Conservation (phyloP, 2,329 filamentous ascomycete genomes). For the Fusarium nurragi region DNA sequence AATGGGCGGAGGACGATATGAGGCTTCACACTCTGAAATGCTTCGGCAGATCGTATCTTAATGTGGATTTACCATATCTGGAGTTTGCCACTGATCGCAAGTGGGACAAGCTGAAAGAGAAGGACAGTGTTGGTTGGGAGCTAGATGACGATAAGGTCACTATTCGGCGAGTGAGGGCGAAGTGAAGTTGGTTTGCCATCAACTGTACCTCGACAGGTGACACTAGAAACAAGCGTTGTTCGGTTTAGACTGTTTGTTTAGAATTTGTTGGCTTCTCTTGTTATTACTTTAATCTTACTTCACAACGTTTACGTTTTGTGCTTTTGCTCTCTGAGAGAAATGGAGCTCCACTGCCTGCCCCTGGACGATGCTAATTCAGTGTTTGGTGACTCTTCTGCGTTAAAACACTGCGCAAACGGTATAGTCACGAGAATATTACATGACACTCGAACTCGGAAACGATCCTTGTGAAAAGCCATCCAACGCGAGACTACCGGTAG, state of each 20-base stretch:
- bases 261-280: constrained; percentile 1
- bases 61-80: constrained; percentile 73
- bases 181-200: constrained; percentile 41
- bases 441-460: neutral
- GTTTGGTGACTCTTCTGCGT: neutral
- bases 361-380: neutral
- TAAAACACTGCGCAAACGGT: neutral
- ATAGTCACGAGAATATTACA: neutral
- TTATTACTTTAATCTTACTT: neutral
- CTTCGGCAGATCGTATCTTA: constrained; percentile 82
- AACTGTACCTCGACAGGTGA: constrained; percentile 11
- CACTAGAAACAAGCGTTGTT: constrained; percentile 10
- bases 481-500: too few species aligned
- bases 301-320: constrained; percentile 1
- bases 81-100: constrained; percentile 72
- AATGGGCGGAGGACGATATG: constrained; percentile 80
- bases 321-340: neutral
- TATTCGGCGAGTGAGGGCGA: constrained; percentile 69
- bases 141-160: constrained; percentile 76
- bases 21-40: constrained; percentile 84
- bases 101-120: constrained; percentile 77
- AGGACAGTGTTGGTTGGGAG: constrained; percentile 86
- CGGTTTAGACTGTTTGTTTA: neutral
- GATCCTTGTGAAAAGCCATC: too few species aligned
- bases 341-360: neutral